These are phyloP conservation scores for Lentinula boryana DNA, from an alignment of 768 basidiomycete species.

Conservation along the genomic window DNA sequence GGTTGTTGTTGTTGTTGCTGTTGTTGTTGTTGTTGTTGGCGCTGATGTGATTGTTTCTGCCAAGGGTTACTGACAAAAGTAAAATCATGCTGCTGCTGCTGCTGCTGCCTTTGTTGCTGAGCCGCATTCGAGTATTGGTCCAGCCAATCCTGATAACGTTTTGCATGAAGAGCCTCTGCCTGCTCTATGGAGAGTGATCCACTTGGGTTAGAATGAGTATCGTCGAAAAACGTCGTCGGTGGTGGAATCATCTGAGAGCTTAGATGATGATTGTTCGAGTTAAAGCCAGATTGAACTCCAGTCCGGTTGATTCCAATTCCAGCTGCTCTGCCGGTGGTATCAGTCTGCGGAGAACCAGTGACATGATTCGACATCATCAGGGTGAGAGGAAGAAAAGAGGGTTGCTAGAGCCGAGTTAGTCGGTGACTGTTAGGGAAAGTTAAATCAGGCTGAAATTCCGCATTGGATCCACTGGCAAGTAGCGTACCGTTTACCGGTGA, in stretches of 20 bases:
- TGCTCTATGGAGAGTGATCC: background rate
- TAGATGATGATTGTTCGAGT: background rate
- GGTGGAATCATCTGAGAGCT: background rate
- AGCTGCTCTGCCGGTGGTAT: background rate
- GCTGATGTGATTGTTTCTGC: background rate
- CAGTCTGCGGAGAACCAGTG: slow-evolving; percentile 3
- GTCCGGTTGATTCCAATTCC: background rate
- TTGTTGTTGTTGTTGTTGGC: background rate
- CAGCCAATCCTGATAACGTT: background rate
- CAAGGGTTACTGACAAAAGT: slow-evolving; percentile 3
- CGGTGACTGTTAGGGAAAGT: background rate
- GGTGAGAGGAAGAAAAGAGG: background rate
- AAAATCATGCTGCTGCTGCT: background rate
- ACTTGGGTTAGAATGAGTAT: background rate
- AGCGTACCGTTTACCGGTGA: background rate
- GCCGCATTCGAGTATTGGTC: background rate
- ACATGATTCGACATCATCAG: background rate
- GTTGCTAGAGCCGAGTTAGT: background rate
- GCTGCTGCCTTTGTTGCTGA: background rate
- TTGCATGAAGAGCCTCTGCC: background rate
- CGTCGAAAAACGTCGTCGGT: background rate
- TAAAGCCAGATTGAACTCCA: background rate
- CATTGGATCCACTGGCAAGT: slow-evolving; percentile 1
- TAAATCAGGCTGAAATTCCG: slow-evolving; percentile 2
- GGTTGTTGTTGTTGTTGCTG: background rate